phyloP scores from a whole-genome alignment of 352 stramenopile genomes.

The Phytophthora sp. region DNA sequence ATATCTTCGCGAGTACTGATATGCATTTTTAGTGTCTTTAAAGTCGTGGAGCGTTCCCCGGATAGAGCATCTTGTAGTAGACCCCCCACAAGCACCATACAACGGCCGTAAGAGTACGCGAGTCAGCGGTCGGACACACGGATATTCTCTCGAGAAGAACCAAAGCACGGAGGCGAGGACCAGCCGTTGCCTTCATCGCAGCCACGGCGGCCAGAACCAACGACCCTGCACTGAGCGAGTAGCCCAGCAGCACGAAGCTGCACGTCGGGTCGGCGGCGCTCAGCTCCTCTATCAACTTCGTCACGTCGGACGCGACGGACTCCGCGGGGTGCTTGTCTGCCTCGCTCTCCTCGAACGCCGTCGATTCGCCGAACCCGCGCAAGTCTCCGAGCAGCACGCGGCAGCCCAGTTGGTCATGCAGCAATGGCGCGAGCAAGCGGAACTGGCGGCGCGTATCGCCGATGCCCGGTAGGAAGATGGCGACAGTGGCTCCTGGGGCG shows the following conservation, averaged over 20 bases:
- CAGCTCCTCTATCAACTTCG: slow-evolving; percentile 31
- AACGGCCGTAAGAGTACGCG: slow-evolving; percentile 39
- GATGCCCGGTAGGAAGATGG: slow-evolving; percentile 48
- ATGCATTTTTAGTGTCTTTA: slow-evolving; percentile 31
- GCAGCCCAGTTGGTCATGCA: slow-evolving; percentile 38
- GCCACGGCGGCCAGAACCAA: slow-evolving; percentile 34
- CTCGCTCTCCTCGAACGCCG: slow-evolving; percentile 16
- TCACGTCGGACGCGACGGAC: slow-evolving; percentile 33
- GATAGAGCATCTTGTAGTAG: slow-evolving; percentile 53
- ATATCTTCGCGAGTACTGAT: too few species aligned
- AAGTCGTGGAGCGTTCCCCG: slow-evolving; percentile 19
- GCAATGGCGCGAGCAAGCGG: slow-evolving; percentile 41
- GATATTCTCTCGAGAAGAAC: slow-evolving; percentile 41
- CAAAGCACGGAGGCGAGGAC: slow-evolving; percentile 17
- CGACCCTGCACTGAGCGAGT: slow-evolving; percentile 44
- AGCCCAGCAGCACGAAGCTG: slow-evolving; percentile 44
- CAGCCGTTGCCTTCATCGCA: background rate
- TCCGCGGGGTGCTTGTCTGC: slow-evolving; percentile 27
- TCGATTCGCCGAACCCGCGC: slow-evolving; percentile 52
- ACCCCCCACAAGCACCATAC: slow-evolving; percentile 37
- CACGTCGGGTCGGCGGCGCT: slow-evolving; percentile 13
- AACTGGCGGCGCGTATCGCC: slow-evolving; percentile 50
- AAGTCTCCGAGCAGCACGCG: slow-evolving; percentile 47
- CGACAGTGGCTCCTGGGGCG: slow-evolving; percentile 16
- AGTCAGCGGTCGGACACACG: slow-evolving; percentile 38